Evolutionary conservation across 805 yeast genomes (phyloP), one percentile per base, ranked within the genome.

Genomic region (Ogataea trehalophila): DNA sequence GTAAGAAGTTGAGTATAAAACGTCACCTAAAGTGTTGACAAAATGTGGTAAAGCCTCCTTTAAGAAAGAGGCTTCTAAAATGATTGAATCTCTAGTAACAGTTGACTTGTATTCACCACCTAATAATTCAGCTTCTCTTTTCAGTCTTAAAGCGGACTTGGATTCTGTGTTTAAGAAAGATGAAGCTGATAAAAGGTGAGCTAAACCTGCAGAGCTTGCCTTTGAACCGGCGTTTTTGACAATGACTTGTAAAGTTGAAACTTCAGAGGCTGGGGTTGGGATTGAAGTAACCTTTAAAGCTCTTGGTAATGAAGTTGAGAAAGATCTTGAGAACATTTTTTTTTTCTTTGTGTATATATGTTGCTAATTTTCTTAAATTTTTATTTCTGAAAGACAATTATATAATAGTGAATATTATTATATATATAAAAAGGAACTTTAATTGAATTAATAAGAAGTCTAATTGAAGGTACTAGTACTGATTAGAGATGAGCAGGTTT

Each of bases 111-210:
- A 79, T 51, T 70, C 71, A 66, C 96, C 98, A 58, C 99, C 98
- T 56, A 92, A 76, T 56, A 94, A 80, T 74, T 92, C 99, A 44
- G 91, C 74, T 74, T 94, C 99, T 72, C 99, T 87, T 64, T 90
- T 86, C 63, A 91, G 76, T 75, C 98, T 87, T 66, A 94, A 77
- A 22, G 94, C 96, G 17, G 97, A 85, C 69, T 89, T 88, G 59
- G 80, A 68, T 52, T 76, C 75, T 48, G 96, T 89, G 77, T 86
- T 84, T 66, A 85, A 80, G 76, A 85, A 94, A 61, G 84, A 85
- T 69, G 81, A 90, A 69, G 89, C 80, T 62, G 92, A 80, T 62
- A 91, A 77, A 55, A 90, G 72, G 70, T 92, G 97, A 40, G 97
- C 76, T 57, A 85, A 71, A 72, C 98, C 99, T 56, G 76, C 70